Conservation (phyloP, 371 early-diverging fungal species). For the Umbelopsis sp. region DNA sequence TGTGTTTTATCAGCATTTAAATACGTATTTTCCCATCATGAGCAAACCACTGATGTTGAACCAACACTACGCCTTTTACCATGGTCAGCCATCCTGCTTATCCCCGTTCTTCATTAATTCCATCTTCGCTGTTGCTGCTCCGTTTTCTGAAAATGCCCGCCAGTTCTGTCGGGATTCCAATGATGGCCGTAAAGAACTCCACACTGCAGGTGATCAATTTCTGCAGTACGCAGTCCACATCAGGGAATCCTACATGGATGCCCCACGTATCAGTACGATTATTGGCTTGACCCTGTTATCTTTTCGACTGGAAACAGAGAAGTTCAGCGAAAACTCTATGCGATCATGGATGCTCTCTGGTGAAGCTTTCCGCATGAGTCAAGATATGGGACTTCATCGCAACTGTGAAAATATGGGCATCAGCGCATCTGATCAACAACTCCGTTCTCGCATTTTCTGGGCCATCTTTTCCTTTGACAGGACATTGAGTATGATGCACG, state of each 20-base stretch:
- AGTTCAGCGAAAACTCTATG: conserved; percentile 27
- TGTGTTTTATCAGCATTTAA: conserved; percentile 55
- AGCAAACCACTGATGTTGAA: conserved; percentile 34
- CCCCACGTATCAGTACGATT: conserved; percentile 35
- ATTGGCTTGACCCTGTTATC: conserved; percentile 40
- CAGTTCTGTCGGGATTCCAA: conserved; percentile 6
- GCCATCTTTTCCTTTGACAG: conserved; percentile 43
- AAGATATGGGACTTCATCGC: conserved; percentile 49
- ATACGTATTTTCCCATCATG: conserved; percentile 58
- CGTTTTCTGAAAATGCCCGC: conserved; percentile 30
- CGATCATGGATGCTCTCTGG: conserved; percentile 45
- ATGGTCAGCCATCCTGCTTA: conserved; percentile 25
- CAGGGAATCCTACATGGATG: conserved; percentile 30
- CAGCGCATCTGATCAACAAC: conserved; percentile 26
- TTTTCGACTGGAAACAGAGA: conserved; percentile 34
- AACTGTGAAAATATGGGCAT: conserved; percentile 24
- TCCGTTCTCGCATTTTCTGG: conserved; percentile 49
- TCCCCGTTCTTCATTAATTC: conserved; percentile 48
- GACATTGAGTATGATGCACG: conserved; percentile 41
- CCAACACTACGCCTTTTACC: conserved; percentile 25
- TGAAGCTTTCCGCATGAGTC: conserved; percentile 43
- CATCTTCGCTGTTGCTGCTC: conserved; percentile 43
- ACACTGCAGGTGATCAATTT: conserved; percentile 18
- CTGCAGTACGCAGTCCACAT: conserved; percentile 24
- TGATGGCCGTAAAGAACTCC: not conserved